A percentile compares a stretch with the other conserved stretches of the same genome.
Evolutionary conservation across 306 rosid species (phyloP).

Genomic region (Canavalia ensiformis): DNA sequence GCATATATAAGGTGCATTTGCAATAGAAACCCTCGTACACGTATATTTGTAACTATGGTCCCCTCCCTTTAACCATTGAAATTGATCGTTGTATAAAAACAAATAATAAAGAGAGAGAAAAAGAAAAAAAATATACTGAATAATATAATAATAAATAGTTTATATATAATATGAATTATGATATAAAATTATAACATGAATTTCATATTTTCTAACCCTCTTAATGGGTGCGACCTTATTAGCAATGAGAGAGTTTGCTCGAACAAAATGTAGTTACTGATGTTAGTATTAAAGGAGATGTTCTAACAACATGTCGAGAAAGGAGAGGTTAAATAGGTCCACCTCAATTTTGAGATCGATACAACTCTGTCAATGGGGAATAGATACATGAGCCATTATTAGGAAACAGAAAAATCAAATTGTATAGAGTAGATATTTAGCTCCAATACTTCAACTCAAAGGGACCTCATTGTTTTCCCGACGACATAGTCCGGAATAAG

Average conservation of each 20-base stretch:
- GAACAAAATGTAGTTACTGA: constrained; percentile 56
- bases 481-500: not conserved
- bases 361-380: constrained; percentile 25
- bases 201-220: not conserved
- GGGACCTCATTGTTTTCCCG: not conserved
- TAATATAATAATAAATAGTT: no score
- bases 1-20: constrained; percentile 56
- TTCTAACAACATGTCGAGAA: not conserved
- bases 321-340: constrained; percentile 43
- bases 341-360: constrained; percentile 41
- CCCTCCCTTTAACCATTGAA: constrained; percentile 37
- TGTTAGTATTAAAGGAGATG: constrained; percentile 25
- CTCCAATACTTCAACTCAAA: not conserved
- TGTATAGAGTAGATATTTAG: not conserved
- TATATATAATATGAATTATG: no score
- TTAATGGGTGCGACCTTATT: constrained; percentile 65
- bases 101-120: no score
- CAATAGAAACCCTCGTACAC: constrained; percentile 48
- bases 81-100: no score
- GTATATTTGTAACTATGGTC: constrained; percentile 46
- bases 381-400: not conserved
- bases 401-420: not conserved
- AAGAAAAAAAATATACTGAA: no score
- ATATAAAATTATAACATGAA: no score
- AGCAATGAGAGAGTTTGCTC: constrained; percentile 62